Base-by-base conservation (phyloP, 169 alveolate species). In the Eimeria maxima region DNA sequence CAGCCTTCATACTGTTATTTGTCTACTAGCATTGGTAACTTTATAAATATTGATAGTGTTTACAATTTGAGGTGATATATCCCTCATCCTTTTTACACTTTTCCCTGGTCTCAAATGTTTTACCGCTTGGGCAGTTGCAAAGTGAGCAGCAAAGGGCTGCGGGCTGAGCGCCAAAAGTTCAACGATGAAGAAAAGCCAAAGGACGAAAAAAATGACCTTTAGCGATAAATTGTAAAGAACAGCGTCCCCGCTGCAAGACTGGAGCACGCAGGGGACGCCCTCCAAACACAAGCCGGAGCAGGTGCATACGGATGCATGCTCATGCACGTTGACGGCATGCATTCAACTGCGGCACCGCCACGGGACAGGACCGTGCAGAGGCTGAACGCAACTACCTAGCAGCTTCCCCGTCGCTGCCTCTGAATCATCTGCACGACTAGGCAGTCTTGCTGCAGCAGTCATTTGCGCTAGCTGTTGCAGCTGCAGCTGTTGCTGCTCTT, bases 331-430 rank as follows among this genome's bases (percentile, higher is more conserved):
- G 76, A 44, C 76, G 8, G 44, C 76, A 67, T 67, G 18, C 11
- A 67, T 67, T 67, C 38, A 67, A 67, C 76, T 67, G 76, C 76
- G 27, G 76, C 76, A 27, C 44, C 44, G 44, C 44, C 38, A 3
- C 76, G 18, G 4, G 44, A 14, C 44, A 67, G 76, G 44, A n/a
- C 44, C 38, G 38, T 67, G 76, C 44, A 67, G 18, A 67, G 76
- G 76, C 76, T 67, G 44, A n/a, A 44, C 76, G 27, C 44, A n/a
- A 67, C 76, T 67, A 67, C 44, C 76, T 67, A 67, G 44, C 76
- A 67, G 76, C 44, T 45, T n/a, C 27, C 8, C 44, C 44, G 24
- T 44, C 14, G 44, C 44, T n/a, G 76, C 76, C 76, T 24, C 76
- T n/a, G 5, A 27, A 67, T 7, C 8, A 67, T 38, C 76, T 67